Percentiles rank a stretch among this genome's conserved stretches.
Evolutionary conservation across 2,329 filamentous ascomycete genomes (phyloP).

Genomic region (Penicillium palitans): DNA sequence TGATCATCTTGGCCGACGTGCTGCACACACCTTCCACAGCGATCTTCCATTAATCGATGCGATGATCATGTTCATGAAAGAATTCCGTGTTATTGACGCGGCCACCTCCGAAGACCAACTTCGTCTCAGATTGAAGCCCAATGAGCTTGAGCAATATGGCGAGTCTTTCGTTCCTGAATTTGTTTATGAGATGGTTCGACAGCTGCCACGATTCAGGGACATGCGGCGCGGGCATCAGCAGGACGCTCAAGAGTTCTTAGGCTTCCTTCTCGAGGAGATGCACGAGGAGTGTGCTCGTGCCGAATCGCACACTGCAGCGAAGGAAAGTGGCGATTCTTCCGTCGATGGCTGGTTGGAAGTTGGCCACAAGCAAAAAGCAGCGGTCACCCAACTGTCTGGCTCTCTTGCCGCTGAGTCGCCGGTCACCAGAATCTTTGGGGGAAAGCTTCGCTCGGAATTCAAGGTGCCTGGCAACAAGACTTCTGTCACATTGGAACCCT

Average conservation of each 20-base stretch:
- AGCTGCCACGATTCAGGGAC: conserved; percentile 81
- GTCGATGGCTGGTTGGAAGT: conserved; percentile 88
- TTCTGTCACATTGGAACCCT: conserved; percentile 89
- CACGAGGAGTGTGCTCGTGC: conserved; percentile 87
- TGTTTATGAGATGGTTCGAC: conserved; percentile 88
- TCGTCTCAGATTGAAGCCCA: conserved; percentile 70
- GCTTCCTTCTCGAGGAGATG: conserved; percentile 85
- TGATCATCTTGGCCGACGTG: conserved; percentile 79
- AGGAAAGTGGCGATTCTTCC: conserved; percentile 42
- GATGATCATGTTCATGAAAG: conserved; percentile 94
- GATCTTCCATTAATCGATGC: conserved; percentile 92
- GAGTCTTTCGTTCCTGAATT: conserved; percentile 91
- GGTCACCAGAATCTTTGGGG: conserved; percentile 91
- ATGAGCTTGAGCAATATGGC: conserved; percentile 85
- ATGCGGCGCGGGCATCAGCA: conserved; percentile 97
- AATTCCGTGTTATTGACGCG: conserved; percentile 85
- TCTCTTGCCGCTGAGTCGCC: conserved; percentile 72
- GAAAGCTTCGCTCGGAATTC: conserved; percentile 84
- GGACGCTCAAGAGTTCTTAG: conserved; percentile 95
- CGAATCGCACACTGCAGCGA: conserved; percentile 57
- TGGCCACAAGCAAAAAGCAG: conserved; percentile 83
- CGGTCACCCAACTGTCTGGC: conserved; percentile 83
- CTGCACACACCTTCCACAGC: conserved; percentile 89
- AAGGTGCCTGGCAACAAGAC: conserved; percentile 82
- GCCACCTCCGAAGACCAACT: conserved; percentile 72